Conservation (phyloP, 306 rosid species). For the Quercus glauca region DNA sequence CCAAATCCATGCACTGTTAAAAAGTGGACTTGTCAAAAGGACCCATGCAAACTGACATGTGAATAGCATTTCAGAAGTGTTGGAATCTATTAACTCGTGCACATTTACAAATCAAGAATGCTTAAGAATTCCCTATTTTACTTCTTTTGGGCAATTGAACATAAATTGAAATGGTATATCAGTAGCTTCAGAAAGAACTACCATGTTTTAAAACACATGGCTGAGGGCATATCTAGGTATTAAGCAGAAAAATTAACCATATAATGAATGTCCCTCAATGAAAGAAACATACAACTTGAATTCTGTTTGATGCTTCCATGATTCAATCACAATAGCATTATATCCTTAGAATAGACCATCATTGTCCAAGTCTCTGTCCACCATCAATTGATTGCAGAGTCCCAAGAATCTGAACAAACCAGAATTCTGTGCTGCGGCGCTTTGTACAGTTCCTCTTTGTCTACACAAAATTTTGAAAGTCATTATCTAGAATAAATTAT, state of each 20-base stretch:
- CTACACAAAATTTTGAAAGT: conserved; percentile 78
- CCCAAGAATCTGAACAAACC: conserved; percentile 10
- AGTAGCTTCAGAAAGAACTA: neutral
- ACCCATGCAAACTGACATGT: neutral
- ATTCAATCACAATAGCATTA: conserved; percentile 77
- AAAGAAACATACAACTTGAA: conserved; percentile 76
- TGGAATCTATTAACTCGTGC: neutral
- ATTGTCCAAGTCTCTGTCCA: neutral
- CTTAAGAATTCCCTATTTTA: neutral
- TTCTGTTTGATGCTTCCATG: conserved; percentile 61
- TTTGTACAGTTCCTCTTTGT: conserved; percentile 66
- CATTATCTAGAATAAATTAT: conserved; percentile 26
- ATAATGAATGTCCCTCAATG: conserved; percentile 52
- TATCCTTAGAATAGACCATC: conserved; percentile 79
- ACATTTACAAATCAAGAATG: neutral
- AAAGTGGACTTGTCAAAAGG: neutral
- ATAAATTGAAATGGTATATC: neutral
- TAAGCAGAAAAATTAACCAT: neutral
- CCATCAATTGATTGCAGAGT: too few species aligned
- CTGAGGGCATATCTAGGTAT: neutral
- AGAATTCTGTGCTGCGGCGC: conserved; percentile 58
- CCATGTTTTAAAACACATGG: neutral
- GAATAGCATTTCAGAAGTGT: neutral
- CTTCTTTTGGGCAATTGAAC: neutral
- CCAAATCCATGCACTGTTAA: conserved; percentile 13